Conservation (phyloP, 2,329 filamentous ascomycete genomes). For the Clarireedia sp. region DNA sequence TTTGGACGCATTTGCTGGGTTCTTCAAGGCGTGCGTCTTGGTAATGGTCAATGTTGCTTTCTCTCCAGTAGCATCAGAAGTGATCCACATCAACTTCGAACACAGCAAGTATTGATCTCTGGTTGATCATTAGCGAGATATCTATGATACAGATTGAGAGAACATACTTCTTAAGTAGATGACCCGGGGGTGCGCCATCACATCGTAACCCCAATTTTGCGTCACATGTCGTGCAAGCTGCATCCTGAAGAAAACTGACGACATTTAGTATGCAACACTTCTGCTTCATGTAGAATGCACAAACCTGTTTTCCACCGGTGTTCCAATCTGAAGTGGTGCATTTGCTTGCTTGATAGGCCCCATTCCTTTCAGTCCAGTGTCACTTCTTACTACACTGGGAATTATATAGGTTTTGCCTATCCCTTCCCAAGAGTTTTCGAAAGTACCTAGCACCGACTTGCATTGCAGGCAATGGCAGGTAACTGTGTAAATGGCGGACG, state of each 20-base stretch:
- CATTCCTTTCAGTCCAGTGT: conserved; percentile 19
- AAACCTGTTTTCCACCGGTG: conserved; percentile 25
- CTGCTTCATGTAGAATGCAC: not conserved
- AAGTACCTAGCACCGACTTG: conserved; percentile 21
- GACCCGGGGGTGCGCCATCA: conserved; percentile 24
- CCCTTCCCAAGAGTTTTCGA: conserved; percentile 26
- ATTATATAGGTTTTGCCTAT: conserved; percentile 28
- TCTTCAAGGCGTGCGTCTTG: conserved; percentile 18
- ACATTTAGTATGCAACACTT: not conserved
- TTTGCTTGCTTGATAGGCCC: conserved; percentile 19
- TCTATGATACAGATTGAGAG: not conserved
- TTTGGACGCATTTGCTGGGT: conserved; percentile 1
- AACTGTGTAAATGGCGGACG: not conserved
- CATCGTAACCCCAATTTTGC: conserved; percentile 25
- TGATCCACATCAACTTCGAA: conserved; percentile 20
- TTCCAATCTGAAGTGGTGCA: conserved; percentile 17
- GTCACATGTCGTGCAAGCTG: conserved; percentile 23
- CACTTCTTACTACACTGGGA: conserved; percentile 18
- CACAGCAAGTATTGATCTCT: conserved; percentile 27
- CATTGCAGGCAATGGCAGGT: conserved; percentile 23
- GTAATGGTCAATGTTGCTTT: conserved; percentile 17
- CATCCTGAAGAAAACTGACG: conserved; percentile 25
- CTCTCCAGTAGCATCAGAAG: conserved; percentile 19
- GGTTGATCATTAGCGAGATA: not conserved
- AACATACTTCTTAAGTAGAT: conserved; percentile 25